These are phyloP conservation scores for Cercospora canescens DNA, from an alignment of 2,329 filamentous ascomycete species.

Conservation along the genomic window DNA sequence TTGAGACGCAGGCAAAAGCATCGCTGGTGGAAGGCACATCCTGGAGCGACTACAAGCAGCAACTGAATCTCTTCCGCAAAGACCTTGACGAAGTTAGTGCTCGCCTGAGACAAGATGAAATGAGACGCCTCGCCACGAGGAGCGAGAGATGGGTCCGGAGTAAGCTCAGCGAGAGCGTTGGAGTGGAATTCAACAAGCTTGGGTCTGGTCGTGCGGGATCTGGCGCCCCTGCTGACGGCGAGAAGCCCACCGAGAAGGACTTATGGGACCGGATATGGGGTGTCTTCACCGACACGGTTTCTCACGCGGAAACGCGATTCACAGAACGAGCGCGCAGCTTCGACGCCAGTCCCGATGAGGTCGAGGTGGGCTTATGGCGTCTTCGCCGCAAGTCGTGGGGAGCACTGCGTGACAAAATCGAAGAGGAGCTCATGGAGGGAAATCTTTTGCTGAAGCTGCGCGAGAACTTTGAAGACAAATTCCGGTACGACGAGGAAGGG, in stretches of 20 bases:
- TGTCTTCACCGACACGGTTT: slow-evolving; percentile 78
- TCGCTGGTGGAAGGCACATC: slow-evolving; percentile 74
- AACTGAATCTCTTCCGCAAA: slow-evolving; percentile 78
- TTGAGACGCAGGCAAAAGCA: slow-evolving; percentile 72
- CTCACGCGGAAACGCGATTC: slow-evolving; percentile 83
- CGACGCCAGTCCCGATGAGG: slow-evolving; percentile 86
- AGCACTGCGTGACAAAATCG: slow-evolving; percentile 83
- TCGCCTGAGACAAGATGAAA: slow-evolving; percentile 87
- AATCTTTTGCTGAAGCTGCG: slow-evolving; percentile 93
- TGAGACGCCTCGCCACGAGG: slow-evolving; percentile 85
- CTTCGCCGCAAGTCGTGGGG: slow-evolving; percentile 93
- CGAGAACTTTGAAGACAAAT: slow-evolving; percentile 99
- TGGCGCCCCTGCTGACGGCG: slow-evolving; percentile 75
- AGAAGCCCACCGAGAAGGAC: slow-evolving; percentile 77
- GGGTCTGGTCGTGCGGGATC: slow-evolving; percentile 82
- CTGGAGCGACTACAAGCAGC: slow-evolving; percentile 86
- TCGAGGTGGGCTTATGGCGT: slow-evolving; percentile 89
- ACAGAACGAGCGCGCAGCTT: slow-evolving; percentile 88
- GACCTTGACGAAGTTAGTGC: slow-evolving; percentile 87
- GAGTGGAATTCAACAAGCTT: slow-evolving; percentile 93
- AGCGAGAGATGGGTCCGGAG: slow-evolving; percentile 94
- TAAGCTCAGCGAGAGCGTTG: slow-evolving; percentile 81
- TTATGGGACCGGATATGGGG: slow-evolving; percentile 96
- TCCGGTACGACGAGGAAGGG: slow-evolving; percentile 92
- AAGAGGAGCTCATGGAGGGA: slow-evolving; percentile 97